Conservation (phyloP, 306 rosid genomes). For the Clitoria ternatea region DNA sequence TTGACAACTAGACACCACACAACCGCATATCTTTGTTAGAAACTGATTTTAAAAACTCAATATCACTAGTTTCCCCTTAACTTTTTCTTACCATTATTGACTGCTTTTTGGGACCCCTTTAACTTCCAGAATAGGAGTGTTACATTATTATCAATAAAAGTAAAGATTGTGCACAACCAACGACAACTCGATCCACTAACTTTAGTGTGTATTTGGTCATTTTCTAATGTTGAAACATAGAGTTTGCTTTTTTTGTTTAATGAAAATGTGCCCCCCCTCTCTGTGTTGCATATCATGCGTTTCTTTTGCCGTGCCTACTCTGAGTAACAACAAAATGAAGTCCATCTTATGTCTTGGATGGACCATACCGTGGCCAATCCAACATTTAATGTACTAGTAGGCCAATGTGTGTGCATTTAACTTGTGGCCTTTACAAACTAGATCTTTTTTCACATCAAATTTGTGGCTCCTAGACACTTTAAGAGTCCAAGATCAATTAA, state of each 20-base stretch:
- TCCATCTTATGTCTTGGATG: constrained; percentile 21
- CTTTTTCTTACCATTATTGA: constrained; percentile 28
- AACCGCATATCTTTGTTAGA: neutral
- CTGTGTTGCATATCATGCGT: neutral
- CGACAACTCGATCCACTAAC: constrained; percentile 13
- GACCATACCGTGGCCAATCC: constrained; percentile 21
- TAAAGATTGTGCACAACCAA: constrained; percentile 22
- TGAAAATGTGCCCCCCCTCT: neutral
- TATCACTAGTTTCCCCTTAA: constrained; percentile 3
- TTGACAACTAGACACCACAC: constrained; percentile 23
- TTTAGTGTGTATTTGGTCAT: neutral
- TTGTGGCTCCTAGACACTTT: constrained; percentile 26
- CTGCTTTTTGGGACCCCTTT: neutral
- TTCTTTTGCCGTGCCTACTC: neutral
- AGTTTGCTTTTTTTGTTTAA: constrained; percentile 8
- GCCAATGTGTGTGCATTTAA: neutral
- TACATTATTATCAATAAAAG: constrained; percentile 14
- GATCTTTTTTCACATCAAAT: constrained; percentile 17
- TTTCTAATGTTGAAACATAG: constrained; percentile 13
- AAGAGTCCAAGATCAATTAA: constrained; percentile 3
- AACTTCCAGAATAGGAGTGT: constrained; percentile 19
- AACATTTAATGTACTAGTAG: constrained; percentile 15
- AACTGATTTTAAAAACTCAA: constrained; percentile 21
- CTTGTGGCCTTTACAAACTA: constrained; percentile 7
- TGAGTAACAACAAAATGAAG: constrained; percentile 18